Evolutionary conservation across 2,329 filamentous ascomycete genomes (phyloP), one percentile per base, ranked within the genome.

Genomic region (Aureobasidium sp.): DNA sequence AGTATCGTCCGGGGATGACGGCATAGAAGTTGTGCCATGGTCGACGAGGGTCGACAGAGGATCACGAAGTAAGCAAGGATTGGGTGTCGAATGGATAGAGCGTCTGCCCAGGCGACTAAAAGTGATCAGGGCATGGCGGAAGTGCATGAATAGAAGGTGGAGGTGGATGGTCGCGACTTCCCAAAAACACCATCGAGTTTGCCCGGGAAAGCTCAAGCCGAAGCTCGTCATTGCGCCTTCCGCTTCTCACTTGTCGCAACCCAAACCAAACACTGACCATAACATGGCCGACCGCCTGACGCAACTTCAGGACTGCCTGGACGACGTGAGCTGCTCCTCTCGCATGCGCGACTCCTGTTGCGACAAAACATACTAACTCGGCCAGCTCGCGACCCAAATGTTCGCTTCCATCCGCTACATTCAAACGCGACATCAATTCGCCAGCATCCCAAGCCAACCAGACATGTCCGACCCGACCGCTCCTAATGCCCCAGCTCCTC

Each of bases 281-380:
- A 49, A 44, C 62, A 91, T 91, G 86, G 82, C 83, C 31, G 90
- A 95, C 72, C 81, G 87, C 65, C 81, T 95, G 63, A 93, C 90
- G 1, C 90, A 94, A 74, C 80, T 94, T 63, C 90, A 95, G 75
- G 89, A 94, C 77, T 87, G 89, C 74, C 84, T 93, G 64, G 90
- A 94, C 70, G 86, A 91, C 81, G 89, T 90, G 77, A 37, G 75
- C 51, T 14, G 15, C 20, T 27, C 48, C 34, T 15, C 37, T 52
- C 34, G 20, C 31, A 34, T 34, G 9, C 9, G 31, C 17, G 8
- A 49, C 20, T 12, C 29, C 17, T 12, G 31, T 11, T 34, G 12
- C 31, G 31, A 25, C 5, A 41, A 31, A 48, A 62, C 61, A 62
- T 14, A 34, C 48, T 67, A 34, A 67, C 55, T 1, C 29, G n/a